Conservation (phyloP, 2,329 filamentous ascomycete species). For the Colletotrichum sp. region DNA sequence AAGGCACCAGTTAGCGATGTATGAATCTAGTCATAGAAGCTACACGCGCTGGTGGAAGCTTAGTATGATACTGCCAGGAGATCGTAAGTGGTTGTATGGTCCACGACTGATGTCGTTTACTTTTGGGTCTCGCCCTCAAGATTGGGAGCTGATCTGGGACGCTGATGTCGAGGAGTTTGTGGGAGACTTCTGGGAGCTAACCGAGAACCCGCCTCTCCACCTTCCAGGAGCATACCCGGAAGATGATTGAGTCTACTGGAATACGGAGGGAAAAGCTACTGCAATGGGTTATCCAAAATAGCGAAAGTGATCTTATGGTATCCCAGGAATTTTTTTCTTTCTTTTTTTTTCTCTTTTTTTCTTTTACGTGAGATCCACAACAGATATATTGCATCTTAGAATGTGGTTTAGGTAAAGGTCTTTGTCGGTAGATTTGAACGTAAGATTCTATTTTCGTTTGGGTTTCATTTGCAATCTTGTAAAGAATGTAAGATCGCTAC, state of each 20-base stretch:
- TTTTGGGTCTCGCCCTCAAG: background rate
- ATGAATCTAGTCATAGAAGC: fast-evolving
- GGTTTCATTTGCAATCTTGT: background rate
- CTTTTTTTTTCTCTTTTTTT: too few species aligned
- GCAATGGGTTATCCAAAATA: too few species aligned
- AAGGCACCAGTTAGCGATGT: background rate
- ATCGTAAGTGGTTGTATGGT: background rate
- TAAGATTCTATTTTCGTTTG: background rate
- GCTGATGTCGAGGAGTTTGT: background rate
- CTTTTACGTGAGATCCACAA: too few species aligned
- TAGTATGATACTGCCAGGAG: fast-evolving
- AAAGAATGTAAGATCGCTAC: background rate
- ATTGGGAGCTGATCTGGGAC: constrained; percentile 1
- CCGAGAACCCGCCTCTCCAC: background rate
- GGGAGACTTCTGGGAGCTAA: background rate
- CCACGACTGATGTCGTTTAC: background rate
- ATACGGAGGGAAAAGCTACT: too few species aligned
- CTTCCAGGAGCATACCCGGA: background rate
- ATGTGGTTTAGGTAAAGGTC: too few species aligned
- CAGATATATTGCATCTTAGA: too few species aligned
- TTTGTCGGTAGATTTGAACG: too few species aligned
- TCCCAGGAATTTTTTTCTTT: too few species aligned
- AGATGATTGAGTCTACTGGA: background rate
- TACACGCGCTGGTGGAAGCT: fast-evolving
- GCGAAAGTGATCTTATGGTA: too few species aligned